Conservation (phyloP, 148 eudicot genomes). For the Rhododendron mucronatum region DNA sequence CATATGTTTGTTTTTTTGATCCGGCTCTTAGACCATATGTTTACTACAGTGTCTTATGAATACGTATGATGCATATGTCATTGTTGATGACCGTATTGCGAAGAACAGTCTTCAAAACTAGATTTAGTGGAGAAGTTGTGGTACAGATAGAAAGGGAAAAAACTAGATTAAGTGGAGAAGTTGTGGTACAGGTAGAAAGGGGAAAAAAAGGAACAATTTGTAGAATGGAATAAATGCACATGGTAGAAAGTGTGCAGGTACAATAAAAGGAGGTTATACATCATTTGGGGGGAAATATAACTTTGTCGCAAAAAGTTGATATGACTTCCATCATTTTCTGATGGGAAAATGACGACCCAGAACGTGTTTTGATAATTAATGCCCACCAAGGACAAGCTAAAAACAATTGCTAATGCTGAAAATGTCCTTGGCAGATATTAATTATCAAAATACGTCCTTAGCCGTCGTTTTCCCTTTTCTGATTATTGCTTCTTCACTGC, state of each 20-base stretch:
- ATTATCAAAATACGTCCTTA: too few relatives aligned
- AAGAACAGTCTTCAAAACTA: not conserved
- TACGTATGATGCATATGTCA: not conserved
- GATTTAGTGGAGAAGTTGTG: not conserved
- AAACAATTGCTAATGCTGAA: too few relatives aligned
- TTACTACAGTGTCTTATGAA: not conserved
- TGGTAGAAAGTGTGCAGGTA: not conserved
- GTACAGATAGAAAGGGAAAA: too few relatives aligned
- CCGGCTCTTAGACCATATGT: not conserved
- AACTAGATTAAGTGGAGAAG: not conserved
- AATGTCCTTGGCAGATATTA: too few relatives aligned
- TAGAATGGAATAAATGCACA: not conserved
- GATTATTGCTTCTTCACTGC: not conserved
- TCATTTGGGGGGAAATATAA: not conserved
- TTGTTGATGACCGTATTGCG: not conserved
- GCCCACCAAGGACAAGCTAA: too few relatives aligned
- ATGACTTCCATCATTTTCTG: not conserved
- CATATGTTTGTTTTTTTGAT: not conserved
- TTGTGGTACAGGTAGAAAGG: too few relatives aligned
- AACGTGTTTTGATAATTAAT: too few relatives aligned
- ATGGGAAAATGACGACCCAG: too few relatives aligned
- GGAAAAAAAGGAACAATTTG: not conserved
- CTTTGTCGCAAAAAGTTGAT: not conserved
- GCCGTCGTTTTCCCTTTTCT: too few relatives aligned
- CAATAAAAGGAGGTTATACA: not conserved